Evolutionary conservation across 257 asterid species (phyloP), one percentile per base, ranked within the genome.

Genomic region (Avicennia marina): DNA sequence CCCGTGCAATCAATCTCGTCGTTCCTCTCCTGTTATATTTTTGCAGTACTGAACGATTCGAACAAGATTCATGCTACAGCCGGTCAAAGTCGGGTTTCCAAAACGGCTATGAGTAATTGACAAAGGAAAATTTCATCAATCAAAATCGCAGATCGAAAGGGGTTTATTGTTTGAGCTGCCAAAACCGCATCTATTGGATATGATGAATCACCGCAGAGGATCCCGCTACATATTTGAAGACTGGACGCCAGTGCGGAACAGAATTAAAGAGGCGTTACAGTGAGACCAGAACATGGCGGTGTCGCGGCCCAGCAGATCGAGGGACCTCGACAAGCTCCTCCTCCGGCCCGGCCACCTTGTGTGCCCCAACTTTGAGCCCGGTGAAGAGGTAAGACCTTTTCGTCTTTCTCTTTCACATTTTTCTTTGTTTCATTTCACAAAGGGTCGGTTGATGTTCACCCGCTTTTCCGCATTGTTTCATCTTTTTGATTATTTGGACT

Each of bases 301-400:
- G 45, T 42, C 80, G 46, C 82, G 77, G 77, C 76, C 81, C 65
- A 93, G 99, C 85, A 81, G 96, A 84, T 84, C 96, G 27, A 79
- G 97, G 39, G 99, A 89, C 83, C 96, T 89, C 55, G 97, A 86
- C 72, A 93, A 89, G 75, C 97, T 93, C 65, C 95, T 93, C 41
- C 83, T 86, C 56, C 94, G 96, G 12, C 78, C 90, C 39, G 99
- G 97, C 0, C 87, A 79, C 68, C 80, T 93, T 16, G 91, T 86
- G 40, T 95, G 75, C 53, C 77, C 96, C 18, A 69, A 56, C 64
- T 93, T 93, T 62, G 91, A 69, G 60, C 90, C 97, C 63, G 95
- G 97, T 4, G 46, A 68, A 11, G 81, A 89, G 32, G 99, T 89
- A 75, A 66, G 11, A 11, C 33, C 1, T 34, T 40, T n/a, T 31